These are phyloP conservation scores for Russula earlei DNA, from an alignment of 768 basidiomycete species.

Conservation along the genomic window DNA sequence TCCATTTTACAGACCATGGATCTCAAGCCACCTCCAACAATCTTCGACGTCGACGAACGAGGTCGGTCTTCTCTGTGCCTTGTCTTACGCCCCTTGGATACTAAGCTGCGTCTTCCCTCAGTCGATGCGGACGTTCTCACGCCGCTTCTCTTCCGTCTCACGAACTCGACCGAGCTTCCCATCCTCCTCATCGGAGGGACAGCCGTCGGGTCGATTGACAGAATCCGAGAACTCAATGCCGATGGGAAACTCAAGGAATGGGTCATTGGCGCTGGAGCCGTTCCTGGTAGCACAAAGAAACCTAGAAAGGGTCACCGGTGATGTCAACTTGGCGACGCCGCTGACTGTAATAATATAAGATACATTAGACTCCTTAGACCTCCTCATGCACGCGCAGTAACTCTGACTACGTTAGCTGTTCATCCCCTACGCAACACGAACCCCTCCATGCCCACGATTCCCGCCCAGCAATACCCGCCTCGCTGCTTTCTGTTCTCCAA, in stretches of 20 bases:
- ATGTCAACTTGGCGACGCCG: not conserved
- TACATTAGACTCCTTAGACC: slow-evolving; percentile 3
- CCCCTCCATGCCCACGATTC: not conserved
- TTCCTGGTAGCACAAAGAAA: slow-evolving; percentile 43
- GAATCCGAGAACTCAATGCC: slow-evolving; percentile 42
- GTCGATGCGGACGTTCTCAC: slow-evolving; percentile 57
- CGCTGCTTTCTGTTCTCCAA: not conserved
- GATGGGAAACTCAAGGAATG: slow-evolving; percentile 43
- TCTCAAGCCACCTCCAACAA: slow-evolving; percentile 51
- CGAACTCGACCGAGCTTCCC: slow-evolving; percentile 45
- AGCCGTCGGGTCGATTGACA: slow-evolving; percentile 41
- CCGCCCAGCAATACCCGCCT: not conserved
- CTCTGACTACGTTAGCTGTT: not conserved
- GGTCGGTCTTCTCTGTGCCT: slow-evolving; percentile 22
- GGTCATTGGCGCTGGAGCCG: slow-evolving; percentile 48
- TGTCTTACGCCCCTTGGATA: not conserved
- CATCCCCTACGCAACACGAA: not conserved
- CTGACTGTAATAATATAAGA: slow-evolving; percentile 1
- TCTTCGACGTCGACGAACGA: slow-evolving; percentile 66
- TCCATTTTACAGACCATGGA: slow-evolving; percentile 43
- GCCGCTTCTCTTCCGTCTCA: slow-evolving; percentile 55
- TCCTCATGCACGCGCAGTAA: not conserved
- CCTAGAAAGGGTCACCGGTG: slow-evolving; percentile 27
- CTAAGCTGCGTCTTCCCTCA: slow-evolving; percentile 9
- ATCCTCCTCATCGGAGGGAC: slow-evolving; percentile 61